Conservation (phyloP, 1,139 yeast genomes). For the Hansenula sp. region DNA sequence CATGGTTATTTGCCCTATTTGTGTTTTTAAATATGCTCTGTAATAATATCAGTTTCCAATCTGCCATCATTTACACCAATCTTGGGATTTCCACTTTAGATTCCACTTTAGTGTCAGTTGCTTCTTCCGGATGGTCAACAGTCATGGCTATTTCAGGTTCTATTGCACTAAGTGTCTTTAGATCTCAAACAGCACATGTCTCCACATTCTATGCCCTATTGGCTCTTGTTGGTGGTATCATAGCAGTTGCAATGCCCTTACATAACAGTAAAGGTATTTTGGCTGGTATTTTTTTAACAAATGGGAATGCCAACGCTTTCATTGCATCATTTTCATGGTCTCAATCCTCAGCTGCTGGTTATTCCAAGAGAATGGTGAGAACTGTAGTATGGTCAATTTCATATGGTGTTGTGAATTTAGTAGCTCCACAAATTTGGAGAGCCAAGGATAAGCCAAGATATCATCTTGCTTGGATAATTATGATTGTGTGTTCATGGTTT, state of each 20-base stretch:
- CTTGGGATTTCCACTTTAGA: conserved; percentile 28
- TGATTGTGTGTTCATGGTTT: conserved; percentile 27
- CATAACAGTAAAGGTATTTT: conserved; percentile 27
- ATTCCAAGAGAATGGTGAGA: conserved; percentile 25
- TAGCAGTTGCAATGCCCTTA: conserved; percentile 26
- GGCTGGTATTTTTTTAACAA: conserved; percentile 24
- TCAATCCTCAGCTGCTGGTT: conserved; percentile 25
- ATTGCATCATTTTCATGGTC: conserved; percentile 21
- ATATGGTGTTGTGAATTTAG: conserved; percentile 21
- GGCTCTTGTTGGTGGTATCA: conserved; percentile 27
- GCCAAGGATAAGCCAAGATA: conserved; percentile 22
- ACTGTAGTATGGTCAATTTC: conserved; percentile 20
- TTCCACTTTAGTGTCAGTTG: conserved; percentile 28
- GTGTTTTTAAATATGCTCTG: conserved; percentile 35
- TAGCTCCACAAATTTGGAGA: conserved; percentile 26
- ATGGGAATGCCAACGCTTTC: conserved; percentile 18
- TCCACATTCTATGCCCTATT: conserved; percentile 17
- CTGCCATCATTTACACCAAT: conserved; percentile 32
- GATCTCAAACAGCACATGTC: conserved; percentile 18
- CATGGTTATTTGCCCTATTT: conserved; percentile 41
- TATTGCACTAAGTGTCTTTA: conserved; percentile 8
- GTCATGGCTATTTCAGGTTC: conserved; percentile 19
- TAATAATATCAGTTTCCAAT: conserved; percentile 39
- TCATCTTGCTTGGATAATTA: conserved; percentile 29
- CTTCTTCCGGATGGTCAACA: conserved; percentile 29